Percentiles rank a stretch among this genome's conserved stretches.
Conservation (phyloP, 2,329 filamentous ascomycete species). For the Neofusicoccum kwambonambiense region DNA sequence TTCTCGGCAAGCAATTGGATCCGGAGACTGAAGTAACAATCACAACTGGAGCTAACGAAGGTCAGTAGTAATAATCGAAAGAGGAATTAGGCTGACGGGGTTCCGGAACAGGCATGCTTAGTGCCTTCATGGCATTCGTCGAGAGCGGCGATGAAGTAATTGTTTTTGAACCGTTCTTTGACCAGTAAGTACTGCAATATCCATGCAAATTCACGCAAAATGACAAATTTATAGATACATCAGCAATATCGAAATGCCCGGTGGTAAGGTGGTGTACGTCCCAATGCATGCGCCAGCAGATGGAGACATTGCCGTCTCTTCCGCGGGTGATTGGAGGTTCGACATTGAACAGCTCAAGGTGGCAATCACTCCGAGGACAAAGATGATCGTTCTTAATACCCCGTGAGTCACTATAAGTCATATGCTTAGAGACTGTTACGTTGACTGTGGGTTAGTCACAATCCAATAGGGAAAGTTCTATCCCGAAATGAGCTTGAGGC, state of each 20-base stretch:
- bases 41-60: conserved; percentile 87
- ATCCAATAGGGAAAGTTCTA: conserved; percentile 95
- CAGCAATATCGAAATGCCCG: conserved; percentile 97
- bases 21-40: conserved; percentile 92
- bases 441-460: conserved; percentile 54
- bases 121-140: conserved; percentile 96
- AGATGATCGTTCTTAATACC: conserved; percentile 92
- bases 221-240: conserved; percentile 54
- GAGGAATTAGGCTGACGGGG: too few species aligned
- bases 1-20: conserved; percentile 78
- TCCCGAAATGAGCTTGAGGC: conserved; percentile 76
- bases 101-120: conserved; percentile 60
- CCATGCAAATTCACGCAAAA: too few species aligned
- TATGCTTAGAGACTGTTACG: too few species aligned
- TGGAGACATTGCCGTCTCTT: conserved; percentile 75
- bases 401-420: conserved; percentile 38
- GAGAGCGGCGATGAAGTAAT: conserved; percentile 95
- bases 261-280: conserved; percentile 91
- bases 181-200: conserved; percentile 61
- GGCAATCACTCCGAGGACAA: conserved; percentile 80
- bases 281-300: conserved; percentile 83
- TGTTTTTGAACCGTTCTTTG: conserved; percentile 97
- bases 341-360: conserved; percentile 79
- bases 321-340: conserved; percentile 83
- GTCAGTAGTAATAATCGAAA: too few species aligned